Base-by-base conservation (phyloP, 1,284 basidiomycete species). In the Clitocybe nebularis region DNA sequence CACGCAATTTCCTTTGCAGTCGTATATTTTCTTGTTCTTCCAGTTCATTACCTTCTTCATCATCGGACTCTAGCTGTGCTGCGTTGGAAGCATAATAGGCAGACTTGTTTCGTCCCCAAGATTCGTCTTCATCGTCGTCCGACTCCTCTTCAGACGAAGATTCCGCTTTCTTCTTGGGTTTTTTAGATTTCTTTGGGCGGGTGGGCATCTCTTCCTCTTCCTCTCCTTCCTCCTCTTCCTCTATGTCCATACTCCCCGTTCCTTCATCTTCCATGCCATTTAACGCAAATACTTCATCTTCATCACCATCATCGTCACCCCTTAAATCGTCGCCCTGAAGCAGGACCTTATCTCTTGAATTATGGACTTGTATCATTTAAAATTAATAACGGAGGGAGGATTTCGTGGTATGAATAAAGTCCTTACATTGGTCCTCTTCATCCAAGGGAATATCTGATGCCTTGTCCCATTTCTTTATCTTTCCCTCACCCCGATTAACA, bases 31-130 rank as follows among this genome's bases (percentile, higher is more conserved):
- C 93, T 57, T 87, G 82, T 60, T 92, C 87, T 58, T 96, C 93
- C 45, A 95, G 69, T 55, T 90, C 86, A 56, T 85, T 77, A 26
- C 81, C 88, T 60, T 92, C 89, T 49, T 93, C 89, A 48, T 90
- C 87, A 52, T 89, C 89, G 29, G 88, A 88, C 37, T 89, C 88
- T 23, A 89, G 64, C 42, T 87, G 71, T 14, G 76, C 80, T 24
- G 86, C 89, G 59, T 92, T 91, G 19, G 86, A 89, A 2, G 89
- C 79, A 62, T 94, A 93, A 62, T 93, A 94, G 14, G 81, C 82
- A 20, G 79, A 72, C 59, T 84, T 84, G 50, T 76, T 79, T 48
- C 69, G 70, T 2, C 92, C 92, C 92, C 92, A 94, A 1, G 76
- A 77, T 61, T 89, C 86, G 50, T 88, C 84, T 47, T 77, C 76